A percentile compares a stretch with the other conserved stretches of the same genome.
Conservation (phyloP, 495 filamentous ascomycete genomes). For the Neurospora hispaniola region DNA sequence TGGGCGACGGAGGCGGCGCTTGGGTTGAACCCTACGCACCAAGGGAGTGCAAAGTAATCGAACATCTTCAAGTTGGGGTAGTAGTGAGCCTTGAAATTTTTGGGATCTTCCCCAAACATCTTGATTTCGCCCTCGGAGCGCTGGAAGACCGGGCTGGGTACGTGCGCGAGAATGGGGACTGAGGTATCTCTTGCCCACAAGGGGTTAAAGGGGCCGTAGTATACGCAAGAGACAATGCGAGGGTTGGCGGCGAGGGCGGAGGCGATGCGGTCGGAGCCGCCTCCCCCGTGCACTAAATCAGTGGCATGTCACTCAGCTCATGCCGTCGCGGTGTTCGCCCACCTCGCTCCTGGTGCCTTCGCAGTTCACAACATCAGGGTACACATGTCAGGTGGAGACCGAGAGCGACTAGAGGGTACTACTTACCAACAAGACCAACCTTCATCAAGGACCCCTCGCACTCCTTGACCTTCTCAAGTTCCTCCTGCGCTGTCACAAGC, state of each 20-base stretch:
- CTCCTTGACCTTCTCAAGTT: constrained; percentile 16
- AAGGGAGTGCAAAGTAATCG: constrained; percentile 30
- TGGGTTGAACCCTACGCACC: constrained; percentile 27
- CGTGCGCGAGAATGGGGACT: constrained; percentile 13
- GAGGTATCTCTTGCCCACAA: not conserved
- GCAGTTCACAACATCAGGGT: not conserved
- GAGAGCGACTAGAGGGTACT: not conserved
- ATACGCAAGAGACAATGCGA: constrained; percentile 23
- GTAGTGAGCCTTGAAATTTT: constrained; percentile 2
- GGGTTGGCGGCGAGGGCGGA: constrained; percentile 6
- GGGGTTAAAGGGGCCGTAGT: constrained; percentile 14
- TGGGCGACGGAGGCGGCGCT: constrained; percentile 34
- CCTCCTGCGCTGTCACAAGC: constrained; percentile 8
- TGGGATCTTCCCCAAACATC: not conserved
- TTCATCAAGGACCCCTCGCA: constrained; percentile 20
- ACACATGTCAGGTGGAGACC: not conserved
- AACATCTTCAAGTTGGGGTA: constrained; percentile 22
- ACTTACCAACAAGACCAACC: constrained; percentile 28
- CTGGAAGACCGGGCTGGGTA: not conserved
- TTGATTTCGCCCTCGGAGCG: not conserved
- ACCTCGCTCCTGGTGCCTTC: not conserved
- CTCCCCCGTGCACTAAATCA: constrained; percentile 6
- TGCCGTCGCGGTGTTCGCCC: not conserved
- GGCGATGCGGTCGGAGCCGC: not conserved
- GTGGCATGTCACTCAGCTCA: not conserved